Evolutionary conservation across 345 rosid genomes (phyloP), one percentile per base, ranked within the genome.

Genomic region (Melastoma malabathricum): DNA sequence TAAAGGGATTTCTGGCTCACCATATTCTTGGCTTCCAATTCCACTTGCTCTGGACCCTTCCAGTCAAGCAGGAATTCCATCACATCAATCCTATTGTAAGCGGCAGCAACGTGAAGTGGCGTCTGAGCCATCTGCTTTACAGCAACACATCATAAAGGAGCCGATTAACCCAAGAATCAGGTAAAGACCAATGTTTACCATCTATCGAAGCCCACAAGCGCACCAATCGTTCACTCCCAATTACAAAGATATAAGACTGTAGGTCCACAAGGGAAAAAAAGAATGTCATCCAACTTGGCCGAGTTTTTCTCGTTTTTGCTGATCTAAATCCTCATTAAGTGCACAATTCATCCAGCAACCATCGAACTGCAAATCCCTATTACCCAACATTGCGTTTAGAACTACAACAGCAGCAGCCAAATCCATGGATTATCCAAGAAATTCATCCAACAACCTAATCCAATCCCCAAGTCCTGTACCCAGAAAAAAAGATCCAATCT

Each of bases 21-120:
- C 78, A 83, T 84, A 47, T 93, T 93, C 72, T 63, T 72, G 17
- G 94, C 92, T 73, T 93, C 97, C 68, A 88, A 55, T 72, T 88
- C 95, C 66, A 71, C 78, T 49, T 85, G 79, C 23, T 73, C 94
- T 1, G 75, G 64, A 63, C 95, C 92, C 67, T 69, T 65, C 90
- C 79, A 81, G 44, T 70, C 69, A 10, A 93, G 82, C 55, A 93
- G 78, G 70, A 69, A 72, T 62, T 88, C 79, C 53, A 93, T 67
- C 47, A 88, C 72, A 58, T 84, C 86, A 45, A 64, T 81, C 58
- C 67, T 83, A 56, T 85, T 75, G 64, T 88, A 59, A 56, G 95
- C 97, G 47, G 99, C 89, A 55, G 97, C 71, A 41, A 88, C 81
- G 76, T 93, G 99, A 49, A 93, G 83, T 0, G 99, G 99, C 44